Percentiles rank a stretch among this genome's conserved stretches.
Evolutionary conservation across 306 rosid genomes (phyloP).

Genomic region (Cicer pinnatifidum): DNA sequence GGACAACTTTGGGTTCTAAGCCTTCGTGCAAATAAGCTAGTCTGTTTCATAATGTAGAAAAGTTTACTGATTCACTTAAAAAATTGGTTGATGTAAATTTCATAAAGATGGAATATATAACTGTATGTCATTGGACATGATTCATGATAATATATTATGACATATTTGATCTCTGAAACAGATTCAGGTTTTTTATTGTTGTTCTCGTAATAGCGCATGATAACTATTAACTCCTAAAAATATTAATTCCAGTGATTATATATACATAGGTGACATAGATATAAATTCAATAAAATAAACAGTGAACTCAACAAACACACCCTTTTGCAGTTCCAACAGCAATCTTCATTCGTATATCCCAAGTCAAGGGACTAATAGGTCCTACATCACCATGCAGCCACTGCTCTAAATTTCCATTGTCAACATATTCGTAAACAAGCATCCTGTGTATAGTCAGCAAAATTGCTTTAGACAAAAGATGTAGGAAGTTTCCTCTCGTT

Average conservation of each 20-base stretch:
- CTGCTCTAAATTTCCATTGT: constrained; percentile 96
- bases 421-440: constrained; percentile 93
- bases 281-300: constrained; percentile 26
- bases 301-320: constrained; percentile 50
- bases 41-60: constrained; percentile 54
- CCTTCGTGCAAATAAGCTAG: constrained; percentile 97
- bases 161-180: not conserved
- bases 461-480: constrained; percentile 17
- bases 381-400: constrained; percentile 98
- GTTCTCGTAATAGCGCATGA: not conserved
- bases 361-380: constrained; percentile 88
- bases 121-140: not conserved
- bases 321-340: constrained; percentile 96
- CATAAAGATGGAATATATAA: not conserved
- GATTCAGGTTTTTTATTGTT: not conserved
- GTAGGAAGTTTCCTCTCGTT: constrained; percentile 2
- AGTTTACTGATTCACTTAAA: not conserved
- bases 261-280: constrained; percentile 6
- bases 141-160: not conserved
- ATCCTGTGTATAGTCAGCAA: constrained; percentile 64
- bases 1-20: constrained; percentile 97
- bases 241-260: not conserved
- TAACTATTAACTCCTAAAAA: not conserved
- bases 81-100: not conserved
- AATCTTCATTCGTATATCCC: constrained; percentile 89